These are phyloP conservation scores for Solanum chiquidenum DNA, from an alignment of 257 asterid genomes.

Conservation along the genomic window DNA sequence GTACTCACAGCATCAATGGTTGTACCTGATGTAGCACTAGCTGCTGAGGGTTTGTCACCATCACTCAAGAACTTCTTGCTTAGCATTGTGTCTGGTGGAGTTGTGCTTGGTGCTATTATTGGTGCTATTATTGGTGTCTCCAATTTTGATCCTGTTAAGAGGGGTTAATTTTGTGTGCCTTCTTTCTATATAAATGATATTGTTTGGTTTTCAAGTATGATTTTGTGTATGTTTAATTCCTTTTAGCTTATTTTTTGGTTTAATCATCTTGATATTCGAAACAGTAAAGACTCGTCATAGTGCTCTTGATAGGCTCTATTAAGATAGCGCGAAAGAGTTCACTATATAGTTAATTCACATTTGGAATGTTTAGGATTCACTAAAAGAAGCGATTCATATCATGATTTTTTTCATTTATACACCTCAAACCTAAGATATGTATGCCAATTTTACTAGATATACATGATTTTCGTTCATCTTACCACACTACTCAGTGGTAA, in stretches of 20 bases:
- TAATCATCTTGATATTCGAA: not conserved
- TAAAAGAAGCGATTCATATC: not conserved
- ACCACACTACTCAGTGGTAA: too few relatives aligned
- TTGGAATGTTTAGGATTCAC: not conserved
- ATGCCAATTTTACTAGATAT: not conserved
- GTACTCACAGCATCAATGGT: conserved; percentile 64
- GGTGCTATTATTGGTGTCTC: conserved; percentile 65
- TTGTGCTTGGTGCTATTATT: conserved; percentile 42
- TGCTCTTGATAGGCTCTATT: not conserved
- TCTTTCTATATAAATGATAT: not conserved
- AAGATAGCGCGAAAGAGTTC: not conserved
- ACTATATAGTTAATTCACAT: not conserved
- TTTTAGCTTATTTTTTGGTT: not conserved
- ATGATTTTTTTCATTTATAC: not conserved
- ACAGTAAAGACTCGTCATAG: not conserved
- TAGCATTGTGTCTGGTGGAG: conserved; percentile 76
- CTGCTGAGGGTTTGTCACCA: conserved; percentile 53
- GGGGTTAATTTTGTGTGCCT: conserved; percentile 29
- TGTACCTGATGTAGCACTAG: conserved; percentile 65
- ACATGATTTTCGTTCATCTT: too few relatives aligned
- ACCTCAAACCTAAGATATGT: not conserved
- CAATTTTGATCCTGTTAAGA: conserved; percentile 83
- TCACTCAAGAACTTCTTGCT: conserved; percentile 76
- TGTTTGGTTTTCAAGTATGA: not conserved
- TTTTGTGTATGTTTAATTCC: not conserved